A percentile compares a stretch with the other conserved stretches of the same genome.
phyloP scores from a whole-genome alignment of 2,329 filamentous ascomycete genomes.

The Coleophoma crateriformis region DNA sequence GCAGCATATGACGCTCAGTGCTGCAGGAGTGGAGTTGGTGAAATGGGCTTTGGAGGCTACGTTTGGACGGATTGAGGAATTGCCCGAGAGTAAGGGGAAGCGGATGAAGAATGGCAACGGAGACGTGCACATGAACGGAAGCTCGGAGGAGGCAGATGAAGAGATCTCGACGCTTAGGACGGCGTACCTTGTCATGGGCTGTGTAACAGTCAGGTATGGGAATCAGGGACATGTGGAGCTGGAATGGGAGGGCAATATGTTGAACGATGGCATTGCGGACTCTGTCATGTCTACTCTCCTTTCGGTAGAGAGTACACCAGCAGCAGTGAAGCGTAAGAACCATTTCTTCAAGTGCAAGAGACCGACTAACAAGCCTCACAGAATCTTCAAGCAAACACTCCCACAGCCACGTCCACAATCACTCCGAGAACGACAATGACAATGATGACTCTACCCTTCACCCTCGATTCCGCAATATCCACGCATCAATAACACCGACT shows the following conservation, averaged over 20 bases:
- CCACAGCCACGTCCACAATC: constrained; percentile 38
- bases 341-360: constrained; percentile 7
- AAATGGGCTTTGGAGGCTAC: constrained; percentile 92
- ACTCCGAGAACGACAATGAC: too few relatives aligned
- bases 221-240: constrained; percentile 77
- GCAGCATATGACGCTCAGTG: constrained; percentile 80
- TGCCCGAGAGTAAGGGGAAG: constrained; percentile 29
- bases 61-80: constrained; percentile 77
- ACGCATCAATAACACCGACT: constrained; percentile 63
- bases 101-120: constrained; percentile 33
- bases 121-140: constrained; percentile 29
- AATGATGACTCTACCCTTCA: not conserved
- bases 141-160: constrained; percentile 55
- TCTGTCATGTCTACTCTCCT: constrained; percentile 90
- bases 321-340: constrained; percentile 79
- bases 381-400: constrained; percentile 54
- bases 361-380: constrained; percentile 23
- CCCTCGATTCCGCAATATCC: constrained; percentile 58
- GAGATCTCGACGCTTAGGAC: constrained; percentile 50
- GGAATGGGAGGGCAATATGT: constrained; percentile 96
- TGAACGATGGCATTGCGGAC: constrained; percentile 97
- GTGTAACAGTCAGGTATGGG: constrained; percentile 74
- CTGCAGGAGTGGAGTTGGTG: constrained; percentile 85
- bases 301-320: constrained; percentile 88
- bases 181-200: constrained; percentile 79